phyloP scores from a whole-genome alignment of 148 eudicot species.

The Pharnaceum exiguum region DNA sequence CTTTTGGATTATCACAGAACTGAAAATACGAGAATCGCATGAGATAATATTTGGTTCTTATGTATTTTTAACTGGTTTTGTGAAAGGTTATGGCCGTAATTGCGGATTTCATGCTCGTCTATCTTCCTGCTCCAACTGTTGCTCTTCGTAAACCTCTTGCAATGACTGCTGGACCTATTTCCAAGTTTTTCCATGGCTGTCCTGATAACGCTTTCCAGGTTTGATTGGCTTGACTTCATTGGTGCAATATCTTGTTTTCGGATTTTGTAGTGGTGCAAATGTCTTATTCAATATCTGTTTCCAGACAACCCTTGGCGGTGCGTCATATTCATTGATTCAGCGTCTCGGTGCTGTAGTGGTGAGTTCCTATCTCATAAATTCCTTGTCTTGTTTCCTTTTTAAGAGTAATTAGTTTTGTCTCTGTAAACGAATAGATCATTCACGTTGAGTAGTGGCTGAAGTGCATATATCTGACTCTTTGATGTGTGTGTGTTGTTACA shows the following conservation, averaged over 20 bases:
- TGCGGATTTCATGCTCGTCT: conserved; percentile 99
- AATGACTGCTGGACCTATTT: conserved; percentile 56
- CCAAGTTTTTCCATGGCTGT: conserved; percentile 74
- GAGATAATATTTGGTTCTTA: background rate
- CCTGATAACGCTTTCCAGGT: conserved; percentile 99
- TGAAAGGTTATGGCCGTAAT: conserved; percentile 87
- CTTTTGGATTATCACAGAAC: conserved; percentile 1
- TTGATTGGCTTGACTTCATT: background rate
- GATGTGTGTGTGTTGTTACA: conserved; percentile 27
- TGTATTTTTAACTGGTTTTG: conserved; percentile 13
- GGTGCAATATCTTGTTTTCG: background rate
- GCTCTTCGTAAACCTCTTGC: conserved; percentile 68
- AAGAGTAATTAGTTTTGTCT: background rate
- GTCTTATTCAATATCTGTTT: conserved; percentile 14
- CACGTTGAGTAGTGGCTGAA: background rate
- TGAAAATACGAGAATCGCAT: background rate
- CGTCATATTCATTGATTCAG: conserved; percentile 73
- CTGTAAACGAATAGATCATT: background rate
- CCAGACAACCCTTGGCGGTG: conserved; percentile 76
- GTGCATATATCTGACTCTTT: background rate
- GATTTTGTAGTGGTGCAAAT: background rate
- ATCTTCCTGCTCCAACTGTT: conserved; percentile 94
- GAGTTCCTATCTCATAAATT: conserved; percentile 15
- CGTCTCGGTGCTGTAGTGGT: conserved; percentile 87
- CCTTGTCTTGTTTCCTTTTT: background rate